Evolutionary conservation across 192 early-diverging fungal genomes (phyloP).

Genomic region (Pilaira anomala): DNA sequence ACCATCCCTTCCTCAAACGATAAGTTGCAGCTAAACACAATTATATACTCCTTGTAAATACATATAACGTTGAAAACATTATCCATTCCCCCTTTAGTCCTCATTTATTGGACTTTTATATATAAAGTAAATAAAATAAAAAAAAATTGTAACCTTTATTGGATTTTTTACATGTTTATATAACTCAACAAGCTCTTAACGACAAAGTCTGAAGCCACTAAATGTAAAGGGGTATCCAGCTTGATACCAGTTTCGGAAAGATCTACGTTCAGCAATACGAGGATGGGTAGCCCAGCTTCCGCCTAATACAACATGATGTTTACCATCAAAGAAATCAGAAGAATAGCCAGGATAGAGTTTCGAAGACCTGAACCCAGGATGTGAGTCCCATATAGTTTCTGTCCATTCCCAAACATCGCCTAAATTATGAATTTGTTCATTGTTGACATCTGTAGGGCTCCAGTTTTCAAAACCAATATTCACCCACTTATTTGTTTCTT

Average conservation of each 20-base stretch:
- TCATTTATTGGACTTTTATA: no score
- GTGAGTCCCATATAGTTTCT: slow-evolving; percentile 54
- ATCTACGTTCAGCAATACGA: slow-evolving; percentile 59
- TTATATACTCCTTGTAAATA: no score
- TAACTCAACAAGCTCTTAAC: no score
- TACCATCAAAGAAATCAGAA: slow-evolving; percentile 85
- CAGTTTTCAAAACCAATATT: slow-evolving; percentile 72
- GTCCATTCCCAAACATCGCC: slow-evolving; percentile 86
- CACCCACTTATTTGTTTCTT: slow-evolving; percentile 37
- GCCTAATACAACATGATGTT: slow-evolving; percentile 81
- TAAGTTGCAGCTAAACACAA: no score
- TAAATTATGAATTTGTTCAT: slow-evolving; percentile 38
- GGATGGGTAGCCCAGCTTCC: slow-evolving; percentile 87
- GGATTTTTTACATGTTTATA: no score
- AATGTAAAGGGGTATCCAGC: slow-evolving; percentile 80
- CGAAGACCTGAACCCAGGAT: slow-evolving; percentile 60
- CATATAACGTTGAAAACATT: no score
- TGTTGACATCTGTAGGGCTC: slow-evolving; percentile 52
- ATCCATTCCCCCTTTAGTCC: no score
- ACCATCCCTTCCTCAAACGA: slow-evolving; percentile 65
- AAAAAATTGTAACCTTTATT: no score
- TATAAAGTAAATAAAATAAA: no score
- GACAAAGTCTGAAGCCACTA: slow-evolving; percentile 62
- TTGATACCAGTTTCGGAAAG: slow-evolving; percentile 94
- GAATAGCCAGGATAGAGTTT: slow-evolving; percentile 87